Base-by-base conservation (phyloP, 805 yeast species). In the Pichia deserticola region DNA sequence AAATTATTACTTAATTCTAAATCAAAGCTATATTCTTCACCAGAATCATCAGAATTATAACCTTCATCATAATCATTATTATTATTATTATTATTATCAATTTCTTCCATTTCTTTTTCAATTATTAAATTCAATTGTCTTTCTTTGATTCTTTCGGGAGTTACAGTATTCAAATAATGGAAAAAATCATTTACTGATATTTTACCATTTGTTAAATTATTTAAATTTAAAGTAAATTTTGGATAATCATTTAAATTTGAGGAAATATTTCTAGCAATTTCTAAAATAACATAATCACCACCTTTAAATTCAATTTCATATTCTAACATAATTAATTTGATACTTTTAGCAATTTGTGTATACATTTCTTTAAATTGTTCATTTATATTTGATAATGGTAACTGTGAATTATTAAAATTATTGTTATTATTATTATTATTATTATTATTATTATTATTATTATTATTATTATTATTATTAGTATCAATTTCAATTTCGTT, bases 21-120 rank as follows among this genome's bases (percentile, higher is more conserved):
- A 44, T 57, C 61, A 48, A 57, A 54, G 20, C 57, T 47, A 37
- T 52, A 58, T 44, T 57, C 58, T 28, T 51, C 47, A 34, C 51
- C 58, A 6, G 34, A 35, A 27, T 45, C 51, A 4, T 48, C 47
- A 30, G 53, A 50, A 30, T 40, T 25, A 4, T 39, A 43, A 25
- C n/a, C 8, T 8, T 40, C 49, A 10, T 43, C 48, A 20, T 37
- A n/a, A 3, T 32, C 37, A 28, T 35, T 8, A 15, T 40, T 35
- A 35, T 29, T 28, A 15, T n/a, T 32, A 28, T 41, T 38, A 13
- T 13, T 9, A 35, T 39, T 12, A 33, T 30, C 5, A 29, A 34
- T 34, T 34, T 34, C 36, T 34, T 34, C 36, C 5, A 5, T 12
- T 7, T 34, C 36, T 13, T 13, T 10, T 7, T 10, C 13, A 34